Base-by-base conservation (phyloP, 768 basidiomycete genomes). In the Nidula microcarpa region DNA sequence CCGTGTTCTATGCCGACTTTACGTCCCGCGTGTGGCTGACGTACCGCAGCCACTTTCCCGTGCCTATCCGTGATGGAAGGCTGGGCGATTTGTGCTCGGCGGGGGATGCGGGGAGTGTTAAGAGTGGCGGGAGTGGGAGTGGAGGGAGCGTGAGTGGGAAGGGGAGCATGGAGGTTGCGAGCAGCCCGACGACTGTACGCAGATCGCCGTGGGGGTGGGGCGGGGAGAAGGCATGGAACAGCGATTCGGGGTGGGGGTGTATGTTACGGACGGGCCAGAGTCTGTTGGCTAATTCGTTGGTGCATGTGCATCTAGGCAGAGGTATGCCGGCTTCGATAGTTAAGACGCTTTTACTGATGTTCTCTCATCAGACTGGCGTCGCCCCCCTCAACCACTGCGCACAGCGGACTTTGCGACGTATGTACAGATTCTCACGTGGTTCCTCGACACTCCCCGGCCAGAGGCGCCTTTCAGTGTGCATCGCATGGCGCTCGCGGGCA, bases 401-500 rank as follows among this genome's bases (percentile, higher is more conserved):
- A 82, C 85, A 0, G 74, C 81, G 2, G 84, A 79, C 43, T 94
- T 90, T 63, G 90, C 91, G 0, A 87, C 82, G 2, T 98, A 99
- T 62, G 90, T 96, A 6, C 89, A 89, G 57, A 89, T 98, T 49
- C 53, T 99, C 17, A 89, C 91, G 0, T 98, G 95, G 94, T 99
- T 98, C 73, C 71, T 98, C 45, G 96, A 99, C 65, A 86, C 88
- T 2, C 95, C 95, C 0, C 79, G 86, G 0, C 83, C 90, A 0
- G 75, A 87, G 33, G 85, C 88, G 14, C 96, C 96, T 0, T 99
- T 99, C 66, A 90, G 91, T 58, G 91, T 99, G 6, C 96, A 99
- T 68, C 82, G 93, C 46, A 97, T 99, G 89, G 95, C 95, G 0
- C 74, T 94, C 17, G 89, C 94, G 0, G 96, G 96, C 0, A 95